Evolutionary conservation across 202 grass and related monocot genomes (phyloP).

Genomic region (Carex sylvatica): DNA sequence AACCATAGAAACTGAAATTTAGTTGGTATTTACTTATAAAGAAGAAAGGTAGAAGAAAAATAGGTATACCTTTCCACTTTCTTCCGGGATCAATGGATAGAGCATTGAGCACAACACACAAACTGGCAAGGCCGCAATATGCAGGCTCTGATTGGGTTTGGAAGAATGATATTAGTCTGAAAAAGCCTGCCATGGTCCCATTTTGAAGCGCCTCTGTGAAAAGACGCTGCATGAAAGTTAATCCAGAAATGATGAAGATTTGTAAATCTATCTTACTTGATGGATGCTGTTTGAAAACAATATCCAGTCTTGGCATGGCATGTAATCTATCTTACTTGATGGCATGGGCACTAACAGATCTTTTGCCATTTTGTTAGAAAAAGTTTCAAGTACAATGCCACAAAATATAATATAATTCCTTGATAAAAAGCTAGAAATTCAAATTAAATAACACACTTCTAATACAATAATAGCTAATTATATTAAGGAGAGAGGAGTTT

Average conservation of each 20-base stretch:
- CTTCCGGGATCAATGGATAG: slow-evolving; percentile 77
- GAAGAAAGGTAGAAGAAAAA: background rate
- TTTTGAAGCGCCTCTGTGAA: slow-evolving; percentile 76
- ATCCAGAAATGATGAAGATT: background rate
- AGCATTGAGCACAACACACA: slow-evolving; percentile 84
- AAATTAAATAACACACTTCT: too few relatives aligned
- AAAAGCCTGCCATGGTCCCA: slow-evolving; percentile 93
- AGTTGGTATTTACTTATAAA: background rate
- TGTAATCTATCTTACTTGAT: too few relatives aligned
- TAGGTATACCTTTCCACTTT: slow-evolving; percentile 57
- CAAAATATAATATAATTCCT: background rate
- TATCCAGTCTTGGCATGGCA: too few relatives aligned
- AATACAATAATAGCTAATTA: too few relatives aligned
- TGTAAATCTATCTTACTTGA: background rate
- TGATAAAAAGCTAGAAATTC: background rate
- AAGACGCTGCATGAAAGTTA: slow-evolving; percentile 31
- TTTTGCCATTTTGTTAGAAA: background rate
- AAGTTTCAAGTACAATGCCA: background rate
- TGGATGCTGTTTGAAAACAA: background rate
- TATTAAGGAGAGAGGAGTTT: background rate
- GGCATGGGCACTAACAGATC: too few relatives aligned
- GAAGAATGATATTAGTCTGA: slow-evolving; percentile 82
- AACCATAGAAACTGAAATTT: too few relatives aligned
- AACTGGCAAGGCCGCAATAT: slow-evolving; percentile 49
- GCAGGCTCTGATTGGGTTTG: slow-evolving; percentile 85